phyloP scores from a whole-genome alignment of 768 basidiomycete species.

The Mycena filopes region DNA sequence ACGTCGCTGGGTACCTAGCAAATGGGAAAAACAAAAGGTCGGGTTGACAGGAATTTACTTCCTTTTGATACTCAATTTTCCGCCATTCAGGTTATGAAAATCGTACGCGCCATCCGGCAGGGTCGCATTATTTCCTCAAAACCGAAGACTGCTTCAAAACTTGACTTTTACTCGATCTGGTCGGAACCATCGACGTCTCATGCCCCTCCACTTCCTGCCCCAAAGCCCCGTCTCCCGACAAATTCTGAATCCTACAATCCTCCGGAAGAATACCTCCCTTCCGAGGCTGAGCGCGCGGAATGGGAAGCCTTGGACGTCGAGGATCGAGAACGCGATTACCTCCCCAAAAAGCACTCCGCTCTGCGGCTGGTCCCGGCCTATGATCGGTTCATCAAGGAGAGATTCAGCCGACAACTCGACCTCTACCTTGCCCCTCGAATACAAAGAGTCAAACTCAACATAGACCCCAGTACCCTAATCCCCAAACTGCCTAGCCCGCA shows the following conservation, averaged over 20 bases:
- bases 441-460: slow-evolving; percentile 86
- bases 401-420: slow-evolving; percentile 94
- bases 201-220: slow-evolving; percentile 91
- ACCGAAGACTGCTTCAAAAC: slow-evolving; percentile 76
- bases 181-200: slow-evolving; percentile 78
- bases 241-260: slow-evolving; percentile 99
- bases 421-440: slow-evolving; percentile 96
- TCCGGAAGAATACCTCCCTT: slow-evolving; percentile 94
- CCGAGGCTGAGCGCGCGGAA: slow-evolving; percentile 79
- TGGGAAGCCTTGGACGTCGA: slow-evolving; percentile 89
- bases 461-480: slow-evolving; percentile 90
- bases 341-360: slow-evolving; percentile 86
- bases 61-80: not conserved
- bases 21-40: slow-evolving; percentile 99
- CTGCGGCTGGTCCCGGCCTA: slow-evolving; percentile 94
- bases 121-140: slow-evolving; percentile 93
- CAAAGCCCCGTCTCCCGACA: slow-evolving; percentile 88
- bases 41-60: slow-evolving; percentile 13
- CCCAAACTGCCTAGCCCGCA: slow-evolving; percentile 94
- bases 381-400: slow-evolving; percentile 90
- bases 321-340: slow-evolving; percentile 89
- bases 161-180: slow-evolving; percentile 91
- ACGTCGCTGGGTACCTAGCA: slow-evolving; percentile 95
- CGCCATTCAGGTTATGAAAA: slow-evolving; percentile 92
- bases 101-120: slow-evolving; percentile 96